A percentile compares a stretch with the other conserved stretches of the same genome.
Conservation (phyloP, 2,329 filamentous ascomycete genomes). For the Ophiostoma tasmaniense region DNA sequence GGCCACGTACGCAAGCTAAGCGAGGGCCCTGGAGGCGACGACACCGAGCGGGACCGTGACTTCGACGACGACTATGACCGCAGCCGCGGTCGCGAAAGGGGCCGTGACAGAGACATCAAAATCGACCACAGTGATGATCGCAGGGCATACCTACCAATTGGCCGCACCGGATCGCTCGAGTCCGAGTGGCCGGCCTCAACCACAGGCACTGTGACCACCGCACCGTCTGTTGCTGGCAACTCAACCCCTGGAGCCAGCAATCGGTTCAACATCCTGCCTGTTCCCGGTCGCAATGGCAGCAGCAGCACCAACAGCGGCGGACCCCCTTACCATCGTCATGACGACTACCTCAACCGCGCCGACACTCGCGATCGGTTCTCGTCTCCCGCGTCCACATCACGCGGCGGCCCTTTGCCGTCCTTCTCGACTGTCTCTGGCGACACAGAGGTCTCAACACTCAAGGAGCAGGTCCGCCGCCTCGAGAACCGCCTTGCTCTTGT, state of each 20-base stretch:
- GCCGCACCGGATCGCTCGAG: conserved; percentile 12
- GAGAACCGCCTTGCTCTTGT: conserved; percentile 34
- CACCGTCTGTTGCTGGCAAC: conserved; percentile 43
- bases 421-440: conserved; percentile 15
- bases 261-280: conserved; percentile 5
- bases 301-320: not conserved
- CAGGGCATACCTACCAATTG: not conserved
- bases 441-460: conserved; percentile 32
- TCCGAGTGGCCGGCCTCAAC: conserved; percentile 18
- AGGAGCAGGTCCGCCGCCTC: conserved; percentile 33
- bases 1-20: conserved; percentile 14
- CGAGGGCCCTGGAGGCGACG: conserved; percentile 12
- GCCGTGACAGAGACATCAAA: not conserved
- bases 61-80: not conserved
- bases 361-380: conserved; percentile 8
- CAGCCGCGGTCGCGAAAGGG: not conserved
- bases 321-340: conserved; percentile 7
- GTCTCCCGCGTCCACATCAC: conserved; percentile 11
- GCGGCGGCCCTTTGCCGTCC: conserved; percentile 8
- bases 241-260: conserved; percentile 23
- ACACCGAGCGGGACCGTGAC: conserved; percentile 8
- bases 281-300: not conserved
- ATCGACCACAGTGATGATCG: conserved; percentile 1
- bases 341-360: conserved; percentile 9
- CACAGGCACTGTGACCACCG: conserved; percentile 34